Evolutionary conservation across 202 grass and related monocot species (phyloP), one percentile per base, ranked within the genome.

Genomic region (Saccharum hybrid): DNA sequence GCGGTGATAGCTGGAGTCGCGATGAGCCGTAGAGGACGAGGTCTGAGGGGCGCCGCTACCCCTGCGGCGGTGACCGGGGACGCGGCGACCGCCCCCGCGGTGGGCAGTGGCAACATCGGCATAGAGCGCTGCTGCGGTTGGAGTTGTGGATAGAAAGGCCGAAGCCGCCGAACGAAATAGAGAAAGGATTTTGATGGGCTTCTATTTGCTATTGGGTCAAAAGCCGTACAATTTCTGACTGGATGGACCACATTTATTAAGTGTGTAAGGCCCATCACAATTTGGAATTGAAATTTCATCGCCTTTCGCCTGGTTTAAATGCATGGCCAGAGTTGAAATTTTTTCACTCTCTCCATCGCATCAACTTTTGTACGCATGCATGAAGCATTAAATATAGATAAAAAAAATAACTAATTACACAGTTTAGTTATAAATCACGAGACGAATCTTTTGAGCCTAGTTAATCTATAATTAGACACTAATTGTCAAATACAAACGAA

Each of bases 81-180:
- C 43, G 80, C 68, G 31, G 82, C 21, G 73, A 26, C 75, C 54
- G 72, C 22, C 77, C 82, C 71, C 49, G 36, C 56, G 45, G 76
- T 74, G 26, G 80, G 83, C 34, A 83, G 63, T 63, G 86, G 79
- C 65, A 66, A 18, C 30, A 38, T n/a, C 14, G 71, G 72, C 18
- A 61, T 31, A 2, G 30, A 22, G 12, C 26, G 74, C 6, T 62
- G 74, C 6, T 62, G 26, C 36, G 31, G 36, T 3, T 22, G 10
- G 33, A 6, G 56, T 54, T n/a, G 65, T 57, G 43, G 77, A 72
- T 77, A 90, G 46, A 79, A 49, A 28, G 26, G 26, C 26, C 26
- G 26, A 28, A 28, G 26, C 26, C 16, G 28, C 26, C 67, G 73
- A 70, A 70, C 73, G 9, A 80, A 31, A 21, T 4, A 23, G 10